Percentiles rank a stretch among this genome's conserved stretches.
Evolutionary conservation across 2,329 filamentous ascomycete genomes (phyloP).

Genomic region (Fusarium siculi): DNA sequence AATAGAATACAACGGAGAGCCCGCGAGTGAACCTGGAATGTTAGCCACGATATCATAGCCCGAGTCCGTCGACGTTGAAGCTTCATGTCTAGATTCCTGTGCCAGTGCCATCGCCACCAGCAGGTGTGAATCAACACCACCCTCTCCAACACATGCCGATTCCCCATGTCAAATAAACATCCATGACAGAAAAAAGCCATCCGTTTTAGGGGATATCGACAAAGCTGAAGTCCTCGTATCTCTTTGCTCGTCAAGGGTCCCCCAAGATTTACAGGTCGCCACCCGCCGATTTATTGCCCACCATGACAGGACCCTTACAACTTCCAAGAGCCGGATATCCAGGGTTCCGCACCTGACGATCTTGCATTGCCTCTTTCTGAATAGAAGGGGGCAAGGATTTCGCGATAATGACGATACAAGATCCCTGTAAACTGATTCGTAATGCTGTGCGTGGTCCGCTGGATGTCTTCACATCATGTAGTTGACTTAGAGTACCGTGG

Average conservation of each 20-base stretch:
- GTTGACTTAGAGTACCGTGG: not conserved
- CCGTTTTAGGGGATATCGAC: constrained; percentile 5
- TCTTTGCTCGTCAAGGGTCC: constrained; percentile 3
- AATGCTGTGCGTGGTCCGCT: not conserved
- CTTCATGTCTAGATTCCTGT: constrained; percentile 6
- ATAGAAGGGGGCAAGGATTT: not conserved
- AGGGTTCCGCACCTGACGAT: constrained; percentile 21
- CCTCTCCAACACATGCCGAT: constrained; percentile 15
- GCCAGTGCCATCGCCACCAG: not conserved
- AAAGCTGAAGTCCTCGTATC: constrained; percentile 23
- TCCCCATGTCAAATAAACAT: constrained; percentile 1
- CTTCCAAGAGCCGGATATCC: constrained; percentile 23
- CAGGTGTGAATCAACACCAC: constrained; percentile 11
- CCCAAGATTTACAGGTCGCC: constrained; percentile 28
- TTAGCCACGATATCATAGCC: not conserved
- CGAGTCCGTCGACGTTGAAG: not conserved
- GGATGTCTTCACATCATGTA: constrained; percentile 18
- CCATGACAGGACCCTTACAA: constrained; percentile 16
- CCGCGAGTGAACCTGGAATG: not conserved
- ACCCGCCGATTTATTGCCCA: constrained; percentile 27
- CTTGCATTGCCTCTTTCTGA: constrained; percentile 16
- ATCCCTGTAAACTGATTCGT: not conserved
- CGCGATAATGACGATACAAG: constrained; percentile 16
- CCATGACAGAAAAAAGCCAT: not conserved
- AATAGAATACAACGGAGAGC: not conserved